Conservation (phyloP, 305 asterid genomes). For the Rubia tinctorum region DNA sequence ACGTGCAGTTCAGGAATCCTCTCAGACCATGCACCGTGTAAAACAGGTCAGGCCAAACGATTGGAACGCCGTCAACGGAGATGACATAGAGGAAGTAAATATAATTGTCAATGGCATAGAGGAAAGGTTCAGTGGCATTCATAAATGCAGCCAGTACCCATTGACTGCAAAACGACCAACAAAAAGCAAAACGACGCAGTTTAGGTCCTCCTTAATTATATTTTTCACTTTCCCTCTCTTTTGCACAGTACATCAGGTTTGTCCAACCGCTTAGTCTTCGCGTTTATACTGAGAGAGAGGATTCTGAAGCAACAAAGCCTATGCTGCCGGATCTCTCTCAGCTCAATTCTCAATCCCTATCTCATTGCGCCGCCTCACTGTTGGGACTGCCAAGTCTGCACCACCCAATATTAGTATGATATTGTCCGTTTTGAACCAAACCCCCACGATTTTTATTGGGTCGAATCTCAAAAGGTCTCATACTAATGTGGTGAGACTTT, state of each 20-base stretch:
- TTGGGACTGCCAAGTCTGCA: too few species aligned
- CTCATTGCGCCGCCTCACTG: not conserved
- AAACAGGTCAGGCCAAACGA: conserved; percentile 27
- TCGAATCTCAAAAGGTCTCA: too few species aligned
- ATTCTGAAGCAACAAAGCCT: not conserved
- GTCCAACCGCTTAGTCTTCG: not conserved
- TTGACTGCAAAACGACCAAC: not conserved
- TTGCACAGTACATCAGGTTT: not conserved
- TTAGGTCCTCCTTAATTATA: not conserved
- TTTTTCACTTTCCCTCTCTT: conserved; percentile 7
- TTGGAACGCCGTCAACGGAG: not conserved
- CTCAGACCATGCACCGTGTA: conserved; percentile 36
- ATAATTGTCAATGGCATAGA: too few species aligned
- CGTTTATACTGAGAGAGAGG: not conserved
- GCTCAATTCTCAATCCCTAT: conserved; percentile 4
- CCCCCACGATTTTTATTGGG: too few species aligned
- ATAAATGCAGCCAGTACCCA: not conserved
- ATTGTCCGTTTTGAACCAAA: too few species aligned
- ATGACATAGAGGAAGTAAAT: not conserved
- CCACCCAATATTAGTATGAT: too few species aligned
- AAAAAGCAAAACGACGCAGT: not conserved
- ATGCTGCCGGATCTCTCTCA: not conserved
- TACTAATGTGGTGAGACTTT: too few species aligned
- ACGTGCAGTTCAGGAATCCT: conserved; percentile 24
- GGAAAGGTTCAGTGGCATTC: not conserved